Evolutionary conservation across 1,139 yeast species (phyloP), one percentile per base, ranked within the genome.

Genomic region (Chernovozyma sophiae-reginae): DNA sequence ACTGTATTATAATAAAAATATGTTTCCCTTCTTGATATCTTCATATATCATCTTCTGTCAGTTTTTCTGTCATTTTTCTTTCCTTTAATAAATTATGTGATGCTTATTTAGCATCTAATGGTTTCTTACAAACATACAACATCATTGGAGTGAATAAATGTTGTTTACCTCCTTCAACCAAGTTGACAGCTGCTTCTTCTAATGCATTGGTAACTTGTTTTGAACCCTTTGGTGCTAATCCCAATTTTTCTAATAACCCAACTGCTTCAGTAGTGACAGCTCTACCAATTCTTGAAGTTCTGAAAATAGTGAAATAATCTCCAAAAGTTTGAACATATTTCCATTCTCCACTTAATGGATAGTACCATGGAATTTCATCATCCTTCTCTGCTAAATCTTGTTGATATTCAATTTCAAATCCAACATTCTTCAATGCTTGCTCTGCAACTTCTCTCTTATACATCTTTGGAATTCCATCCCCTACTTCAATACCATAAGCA

Each of bases 391-490:
- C 97, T 60, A 92, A 73, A 62, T 92, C 98, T 52, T 73, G 71
- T 63, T 81, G 77, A 59, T 74, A 77, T 53, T 77, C 75, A 51
- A 92, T 68, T 50, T 86, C 84, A 61, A 92, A 92, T 13, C 99
- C 99, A 48, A 87, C 97, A 38, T 74, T 74, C 61, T 79, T 72
- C 56, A 94, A 74, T 16, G 98, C 98, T 45, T 84, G 68, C 58
- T 79, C 83, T 32, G 98, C 97, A 53, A 87, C 97, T 46, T 80
- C 77, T 51, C 79, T 78, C 53, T 71, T 67, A 76, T 77, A 89
- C 98, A 92, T 92, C 72, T 92, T 90, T 60, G 98, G 97, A 55
- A 92, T 92, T 68, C 98, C 98, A 61, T 92, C 97, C 57, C 98
- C 98, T 46, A 92, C 77, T 68, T 92, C 98, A 55, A 92, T 94